These are phyloP conservation scores for Cornus kousa DNA, from an alignment of 148 eudicot genomes.

Conservation along the genomic window DNA sequence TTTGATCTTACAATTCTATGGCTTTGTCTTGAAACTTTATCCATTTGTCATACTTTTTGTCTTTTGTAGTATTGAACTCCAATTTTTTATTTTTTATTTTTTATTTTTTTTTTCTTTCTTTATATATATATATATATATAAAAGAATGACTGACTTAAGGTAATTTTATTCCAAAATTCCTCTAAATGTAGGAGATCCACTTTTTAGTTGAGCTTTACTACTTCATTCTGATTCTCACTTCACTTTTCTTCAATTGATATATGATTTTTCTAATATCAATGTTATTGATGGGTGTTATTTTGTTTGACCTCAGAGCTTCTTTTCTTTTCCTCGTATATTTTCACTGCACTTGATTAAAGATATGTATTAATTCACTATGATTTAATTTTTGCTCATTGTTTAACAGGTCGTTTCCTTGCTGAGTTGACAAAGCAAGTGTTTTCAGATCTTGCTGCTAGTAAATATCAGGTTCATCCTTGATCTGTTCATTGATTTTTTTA, in stretches of 20 bases:
- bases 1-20: too few relatives aligned
- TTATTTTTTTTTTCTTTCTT: too few relatives aligned
- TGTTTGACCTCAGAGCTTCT: neutral
- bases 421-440: constrained; percentile 98
- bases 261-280: neutral
- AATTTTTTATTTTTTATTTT: neutral
- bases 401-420: constrained; percentile 91
- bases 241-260: neutral
- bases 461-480: constrained; percentile 74
- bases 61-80: neutral
- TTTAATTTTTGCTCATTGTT: constrained; percentile 5
- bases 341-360: too few relatives aligned
- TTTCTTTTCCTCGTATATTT: neutral
- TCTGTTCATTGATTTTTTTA: neutral
- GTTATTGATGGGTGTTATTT: neutral
- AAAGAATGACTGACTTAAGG: neutral
- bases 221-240: neutral
- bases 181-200: neutral
- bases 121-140: too few relatives aligned
- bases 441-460: constrained; percentile 82
- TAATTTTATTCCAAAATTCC: neutral
- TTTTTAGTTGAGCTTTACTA: neutral
- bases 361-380: neutral
- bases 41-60: neutral
- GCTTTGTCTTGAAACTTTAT: neutral